Evolutionary conservation across 2,329 filamentous ascomycete species (phyloP), one percentile per base, ranked within the genome.

Genomic region (Pseudocercospora vitis): DNA sequence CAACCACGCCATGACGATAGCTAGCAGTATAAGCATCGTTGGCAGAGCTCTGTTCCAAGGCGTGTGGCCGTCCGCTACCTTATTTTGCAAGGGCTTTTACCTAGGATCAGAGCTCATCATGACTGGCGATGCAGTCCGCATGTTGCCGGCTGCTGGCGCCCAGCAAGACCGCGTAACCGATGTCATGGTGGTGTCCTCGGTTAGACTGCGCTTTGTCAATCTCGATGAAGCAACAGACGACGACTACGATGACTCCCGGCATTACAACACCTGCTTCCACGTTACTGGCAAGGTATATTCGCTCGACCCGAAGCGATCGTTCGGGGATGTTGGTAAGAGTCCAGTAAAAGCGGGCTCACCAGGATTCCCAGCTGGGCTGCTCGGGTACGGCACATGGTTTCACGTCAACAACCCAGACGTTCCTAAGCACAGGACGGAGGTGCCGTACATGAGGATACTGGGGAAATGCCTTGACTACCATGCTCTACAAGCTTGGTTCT

Each of bases 61-160:
- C 0, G 65, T 59, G 1, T 84, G 81, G 80, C 80, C 81, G 0
- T 66, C 78, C 12, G 80, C 79, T 0, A 71, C 68, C 0, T 72
- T 85, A n/a, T 76, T 74, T 48, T 78, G 74, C 53, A 73, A 74
- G 45, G 81, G 78, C 0, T 73, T 84, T 5, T 84, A 77, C 56
- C 65, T 85, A 2, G 82, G 83, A 0, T 63, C 77, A 2, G 83
- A 86, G 61, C 68, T 84, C 24, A 64, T 85, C 8, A 69, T 74
- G 4, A 64, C 78, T 3, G 80, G 80, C 1, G 83, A 86, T 55
- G 69, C 73, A 0, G 75, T 84, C 2, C 78, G 81, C 4, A 65
- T 86, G 7, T 53, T 68, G 0, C 71, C 68, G 18, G 39, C 50
- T 5, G 21, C 24, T 16, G 57, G 63, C 3, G 46, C 61, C 23